These are phyloP conservation scores for Lasiosphaeria miniovina DNA, from an alignment of 495 filamentous ascomycete genomes.

Conservation along the genomic window DNA sequence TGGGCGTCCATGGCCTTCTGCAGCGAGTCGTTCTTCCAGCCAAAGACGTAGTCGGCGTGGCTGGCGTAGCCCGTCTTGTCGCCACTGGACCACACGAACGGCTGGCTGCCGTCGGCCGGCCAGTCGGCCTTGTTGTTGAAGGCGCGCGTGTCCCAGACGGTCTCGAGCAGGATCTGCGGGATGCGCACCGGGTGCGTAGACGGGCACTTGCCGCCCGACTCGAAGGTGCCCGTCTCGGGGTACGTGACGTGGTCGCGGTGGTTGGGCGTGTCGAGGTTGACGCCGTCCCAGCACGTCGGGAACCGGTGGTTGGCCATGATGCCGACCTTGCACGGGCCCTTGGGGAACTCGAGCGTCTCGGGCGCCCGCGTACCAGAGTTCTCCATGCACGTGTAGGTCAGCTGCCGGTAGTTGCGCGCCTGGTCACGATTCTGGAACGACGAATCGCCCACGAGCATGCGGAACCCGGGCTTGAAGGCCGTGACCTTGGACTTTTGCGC, in stretches of 20 bases:
- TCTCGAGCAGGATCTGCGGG: constrained; percentile 39
- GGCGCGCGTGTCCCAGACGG: constrained; percentile 39
- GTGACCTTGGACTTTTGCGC: constrained; percentile 44
- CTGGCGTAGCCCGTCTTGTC: constrained; percentile 34
- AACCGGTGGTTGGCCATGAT: constrained; percentile 40
- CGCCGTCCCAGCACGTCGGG: constrained; percentile 27
- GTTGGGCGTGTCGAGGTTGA: constrained; percentile 29
- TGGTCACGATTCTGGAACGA: constrained; percentile 30
- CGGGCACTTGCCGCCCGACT: constrained; percentile 30
- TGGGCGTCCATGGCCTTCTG: constrained; percentile 39
- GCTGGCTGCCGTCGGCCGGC: constrained; percentile 42
- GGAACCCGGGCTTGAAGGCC: constrained; percentile 48
- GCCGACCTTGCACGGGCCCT: constrained; percentile 29
- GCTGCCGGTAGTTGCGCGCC: constrained; percentile 36
- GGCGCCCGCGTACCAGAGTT: constrained; percentile 24
- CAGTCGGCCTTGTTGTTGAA: constrained; percentile 40
- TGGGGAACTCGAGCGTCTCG: constrained; percentile 32
- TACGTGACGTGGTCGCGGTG: constrained; percentile 40
- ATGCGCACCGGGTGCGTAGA: constrained; percentile 31
- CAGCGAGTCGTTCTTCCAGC: constrained; percentile 37
- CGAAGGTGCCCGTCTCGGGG: constrained; percentile 34
- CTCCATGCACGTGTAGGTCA: constrained; percentile 40
- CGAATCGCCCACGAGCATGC: constrained; percentile 40
- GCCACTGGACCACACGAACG: constrained; percentile 47
- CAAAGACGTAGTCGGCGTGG: constrained; percentile 41